Evolutionary conservation across 1,284 basidiomycete species (phyloP).

Genomic region (Cutaneotrichosporon sp.): DNA sequence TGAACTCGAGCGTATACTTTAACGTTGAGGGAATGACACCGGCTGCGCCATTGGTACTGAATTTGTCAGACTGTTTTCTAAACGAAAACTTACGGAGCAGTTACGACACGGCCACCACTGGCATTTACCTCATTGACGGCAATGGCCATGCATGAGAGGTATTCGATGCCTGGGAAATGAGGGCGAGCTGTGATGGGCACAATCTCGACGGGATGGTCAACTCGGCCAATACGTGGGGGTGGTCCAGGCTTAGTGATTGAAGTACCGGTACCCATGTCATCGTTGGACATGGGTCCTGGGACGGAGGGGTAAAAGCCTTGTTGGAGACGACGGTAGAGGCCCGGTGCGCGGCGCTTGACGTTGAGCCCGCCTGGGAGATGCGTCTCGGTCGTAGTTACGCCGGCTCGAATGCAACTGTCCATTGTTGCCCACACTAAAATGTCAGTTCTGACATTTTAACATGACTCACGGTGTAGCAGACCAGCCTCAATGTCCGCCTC

Average conservation of each 20-base stretch:
- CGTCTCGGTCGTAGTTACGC: constrained; percentile 73
- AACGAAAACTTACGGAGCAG: constrained; percentile 62
- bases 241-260: constrained; percentile 7
- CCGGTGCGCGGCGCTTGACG: constrained; percentile 75
- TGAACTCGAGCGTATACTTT: constrained; percentile 48
- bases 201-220: constrained; percentile 74
- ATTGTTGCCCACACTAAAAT: constrained; percentile 80
- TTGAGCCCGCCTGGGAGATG: constrained; percentile 81
- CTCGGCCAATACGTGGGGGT: constrained; percentile 32
- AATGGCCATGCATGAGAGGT: constrained; percentile 87
- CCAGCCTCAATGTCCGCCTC: constrained; percentile 74
- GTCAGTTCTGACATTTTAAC: constrained; percentile 20
- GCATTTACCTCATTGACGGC: constrained; percentile 83
- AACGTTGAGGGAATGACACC: constrained; percentile 85
- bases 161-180: constrained; percentile 85
- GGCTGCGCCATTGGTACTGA: constrained; percentile 53
- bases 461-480: constrained; percentile 53
- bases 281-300: constrained; percentile 14
- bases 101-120: constrained; percentile 87
- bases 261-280: constrained; percentile 54
- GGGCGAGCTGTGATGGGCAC: constrained; percentile 65
- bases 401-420: constrained; percentile 87
- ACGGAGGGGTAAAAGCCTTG: constrained; percentile 56
- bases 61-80: constrained; percentile 4
- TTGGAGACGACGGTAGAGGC: constrained; percentile 83